Evolutionary conservation across 2,329 filamentous ascomycete species (phyloP), one percentile per base, ranked within the genome.

Genomic region (Talaromyces sp.): DNA sequence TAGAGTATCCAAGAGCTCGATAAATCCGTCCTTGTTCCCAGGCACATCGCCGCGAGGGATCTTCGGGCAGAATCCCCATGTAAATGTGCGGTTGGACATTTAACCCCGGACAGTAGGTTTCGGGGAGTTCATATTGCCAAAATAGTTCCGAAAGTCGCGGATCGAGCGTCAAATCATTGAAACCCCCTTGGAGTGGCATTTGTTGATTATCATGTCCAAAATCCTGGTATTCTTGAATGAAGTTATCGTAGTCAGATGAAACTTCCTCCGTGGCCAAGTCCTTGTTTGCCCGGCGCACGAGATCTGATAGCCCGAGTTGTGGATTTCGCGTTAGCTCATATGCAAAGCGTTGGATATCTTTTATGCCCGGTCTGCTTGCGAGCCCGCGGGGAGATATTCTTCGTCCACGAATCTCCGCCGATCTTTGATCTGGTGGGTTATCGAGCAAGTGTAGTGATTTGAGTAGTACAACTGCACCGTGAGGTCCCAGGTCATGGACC

Each of bases 381-480:
- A 77, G 59, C 4, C 67, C 59, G 9, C 57, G 44, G 9, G 71
- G 58, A 70, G 76, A 56, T 76, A 81, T 22, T 69, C 68, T 41
- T 54, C 63, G 27, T 65, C 75, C 57, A 57, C 59, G 55, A 42
- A 77, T 59, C 51, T 58, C 55, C 45, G 42, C 46, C 14, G 56
- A 36, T 20, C 54, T 16, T 40, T 60, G 45, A 22, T 60, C 16
- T n/a, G 51, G 33, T 1, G 58, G 32, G 24, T 55, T 51, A 1
- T 57, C 49, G 8, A 56, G 52, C 10, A 70, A 51, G 30, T 83
- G 78, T 1, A 93, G 70, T 43, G 90, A 87, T 51, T 81, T 78
- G 27, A 96, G 81, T 51, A 93, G 86, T 0, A 86, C 76, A 0
- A 96, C 84, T 1, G 79, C 77, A 0, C 87, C 87, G 1, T 79